A percentile compares a stretch with the other conserved stretches of the same genome.
Evolutionary conservation across 306 rosid species (phyloP).

Genomic region (Inga laurina): DNA sequence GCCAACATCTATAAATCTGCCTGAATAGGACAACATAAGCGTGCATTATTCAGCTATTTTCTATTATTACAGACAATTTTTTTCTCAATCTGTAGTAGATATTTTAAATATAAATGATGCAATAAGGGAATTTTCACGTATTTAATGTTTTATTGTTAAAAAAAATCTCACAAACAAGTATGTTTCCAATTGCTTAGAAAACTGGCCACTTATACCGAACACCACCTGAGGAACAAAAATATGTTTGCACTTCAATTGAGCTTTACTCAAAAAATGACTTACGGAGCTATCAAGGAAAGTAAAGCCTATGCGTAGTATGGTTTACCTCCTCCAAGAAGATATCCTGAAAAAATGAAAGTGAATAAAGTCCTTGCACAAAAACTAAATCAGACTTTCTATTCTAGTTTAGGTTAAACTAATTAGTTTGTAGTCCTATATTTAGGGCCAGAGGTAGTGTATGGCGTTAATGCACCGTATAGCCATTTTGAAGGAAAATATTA

Average conservation of each 20-base stretch:
- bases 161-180: background rate
- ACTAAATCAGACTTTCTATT: background rate
- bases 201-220: background rate
- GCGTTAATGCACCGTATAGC: too few relatives aligned
- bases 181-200: background rate
- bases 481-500: background rate
- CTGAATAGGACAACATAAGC: background rate
- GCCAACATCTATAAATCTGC: background rate
- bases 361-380: background rate
- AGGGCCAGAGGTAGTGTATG: too few relatives aligned
- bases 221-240: background rate
- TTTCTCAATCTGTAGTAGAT: background rate
- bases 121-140: background rate
- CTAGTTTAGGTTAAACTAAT: background rate
- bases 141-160: background rate
- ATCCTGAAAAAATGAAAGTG: slow-evolving; percentile 57
- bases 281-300: slow-evolving; percentile 75
- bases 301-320: slow-evolving; percentile 87
- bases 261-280: slow-evolving; percentile 84
- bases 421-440: too few relatives aligned
- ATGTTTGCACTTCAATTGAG: background rate
- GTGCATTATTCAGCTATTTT: background rate
- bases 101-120: background rate
- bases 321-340: slow-evolving; percentile 84
- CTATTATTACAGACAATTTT: background rate